phyloP scores from a whole-genome alignment of 2,329 filamentous ascomycete genomes.

The Phaeosphaeria sp. region DNA sequence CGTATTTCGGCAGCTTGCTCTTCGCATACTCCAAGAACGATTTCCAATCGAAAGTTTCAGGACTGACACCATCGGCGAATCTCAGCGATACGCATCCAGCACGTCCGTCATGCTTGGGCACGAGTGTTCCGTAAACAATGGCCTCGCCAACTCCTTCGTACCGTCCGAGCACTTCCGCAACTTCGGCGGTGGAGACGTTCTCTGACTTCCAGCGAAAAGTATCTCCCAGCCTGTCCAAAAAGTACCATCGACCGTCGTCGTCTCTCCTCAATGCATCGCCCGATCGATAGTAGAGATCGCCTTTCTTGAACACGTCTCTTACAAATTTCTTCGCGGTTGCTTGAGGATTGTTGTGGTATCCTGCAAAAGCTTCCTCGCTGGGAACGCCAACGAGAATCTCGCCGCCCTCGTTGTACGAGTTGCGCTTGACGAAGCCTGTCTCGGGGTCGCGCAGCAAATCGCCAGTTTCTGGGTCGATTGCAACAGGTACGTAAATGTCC shows the following conservation, averaged over 20 bases:
- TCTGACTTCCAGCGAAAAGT: slow-evolving; percentile 58
- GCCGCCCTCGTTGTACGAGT: slow-evolving; percentile 70
- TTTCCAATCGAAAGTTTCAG: slow-evolving; percentile 32
- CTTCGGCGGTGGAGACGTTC: slow-evolving; percentile 56
- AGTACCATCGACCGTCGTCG: slow-evolving; percentile 54
- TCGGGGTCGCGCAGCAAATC: slow-evolving; percentile 68
- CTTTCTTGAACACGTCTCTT: slow-evolving; percentile 51
- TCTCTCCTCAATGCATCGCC: slow-evolving; percentile 54
- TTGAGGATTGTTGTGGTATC: slow-evolving; percentile 70
- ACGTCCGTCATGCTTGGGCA: slow-evolving; percentile 58
- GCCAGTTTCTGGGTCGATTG: slow-evolving; percentile 70
- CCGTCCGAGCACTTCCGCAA: slow-evolving; percentile 51
- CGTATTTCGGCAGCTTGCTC: slow-evolving; percentile 67
- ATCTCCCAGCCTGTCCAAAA: slow-evolving; percentile 55
- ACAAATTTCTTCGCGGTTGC: slow-evolving; percentile 66
- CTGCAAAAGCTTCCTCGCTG: slow-evolving; percentile 55
- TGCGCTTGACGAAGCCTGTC: slow-evolving; percentile 69
- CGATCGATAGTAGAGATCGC: slow-evolving; percentile 54
- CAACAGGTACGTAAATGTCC: slow-evolving; percentile 68
- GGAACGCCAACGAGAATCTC: slow-evolving; percentile 74
- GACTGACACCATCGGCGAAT: slow-evolving; percentile 53
- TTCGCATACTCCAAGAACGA: slow-evolving; percentile 28
- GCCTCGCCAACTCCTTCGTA: slow-evolving; percentile 52
- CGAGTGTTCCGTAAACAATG: slow-evolving; percentile 54
- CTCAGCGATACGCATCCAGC: slow-evolving; percentile 62